These are phyloP conservation scores for Cercospora janseana DNA, from an alignment of 2,329 filamentous ascomycete species.

Conservation along the genomic window DNA sequence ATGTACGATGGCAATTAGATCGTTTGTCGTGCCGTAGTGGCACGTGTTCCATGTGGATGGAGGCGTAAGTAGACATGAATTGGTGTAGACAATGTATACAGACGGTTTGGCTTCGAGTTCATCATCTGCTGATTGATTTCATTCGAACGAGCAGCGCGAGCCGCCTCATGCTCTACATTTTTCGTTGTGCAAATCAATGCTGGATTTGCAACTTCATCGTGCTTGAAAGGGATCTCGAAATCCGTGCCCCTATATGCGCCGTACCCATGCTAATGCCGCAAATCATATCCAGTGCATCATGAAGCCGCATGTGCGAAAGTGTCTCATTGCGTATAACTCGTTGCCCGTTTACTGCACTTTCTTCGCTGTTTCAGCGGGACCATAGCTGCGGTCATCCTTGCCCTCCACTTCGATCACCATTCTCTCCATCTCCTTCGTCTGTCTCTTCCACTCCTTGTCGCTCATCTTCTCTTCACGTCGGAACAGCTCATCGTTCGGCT, in stretches of 20 bases:
- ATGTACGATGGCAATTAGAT: no score
- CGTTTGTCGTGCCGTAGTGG: no score
- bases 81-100: no score
- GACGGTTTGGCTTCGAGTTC: no score
- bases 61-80: no score
- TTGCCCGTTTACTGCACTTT: constrained; percentile 39
- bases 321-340: not conserved
- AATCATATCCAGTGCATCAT: no score
- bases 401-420: constrained; percentile 73
- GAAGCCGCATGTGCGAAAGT: no score
- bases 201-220: constrained; percentile 3
- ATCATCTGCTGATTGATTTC: not conserved
- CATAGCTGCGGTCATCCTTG: constrained; percentile 48
- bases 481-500: constrained; percentile 84
- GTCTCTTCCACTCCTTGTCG: constrained; percentile 72
- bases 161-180: no score
- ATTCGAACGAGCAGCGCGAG: constrained; percentile 6
- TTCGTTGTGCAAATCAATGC: not conserved
- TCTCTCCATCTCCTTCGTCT: constrained; percentile 71
- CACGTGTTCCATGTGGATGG: no score
- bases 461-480: constrained; percentile 82
- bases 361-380: constrained; percentile 30
- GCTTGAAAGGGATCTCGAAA: not conserved
- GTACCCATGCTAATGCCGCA: not conserved
- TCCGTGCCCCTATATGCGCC: constrained; percentile 2